These are phyloP conservation scores for Tremella fuciformis DNA, from an alignment of 768 basidiomycete genomes.

Conservation along the genomic window DNA sequence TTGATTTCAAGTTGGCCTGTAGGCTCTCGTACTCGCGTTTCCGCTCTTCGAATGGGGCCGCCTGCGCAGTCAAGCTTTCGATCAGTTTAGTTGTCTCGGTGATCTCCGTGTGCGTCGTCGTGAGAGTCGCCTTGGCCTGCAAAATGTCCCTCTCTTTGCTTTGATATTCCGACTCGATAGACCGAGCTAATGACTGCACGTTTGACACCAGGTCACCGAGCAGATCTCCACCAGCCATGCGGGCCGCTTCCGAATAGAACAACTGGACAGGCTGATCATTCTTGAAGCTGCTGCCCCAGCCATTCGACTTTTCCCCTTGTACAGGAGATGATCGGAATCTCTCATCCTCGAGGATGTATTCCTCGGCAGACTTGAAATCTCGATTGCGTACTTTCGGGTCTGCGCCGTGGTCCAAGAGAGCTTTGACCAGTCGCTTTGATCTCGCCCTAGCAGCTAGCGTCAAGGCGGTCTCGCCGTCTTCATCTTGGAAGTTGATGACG, in stretches of 20 bases:
- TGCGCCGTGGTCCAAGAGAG: slow-evolving; percentile 92
- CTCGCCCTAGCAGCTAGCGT: slow-evolving; percentile 95
- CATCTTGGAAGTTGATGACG: slow-evolving; percentile 98
- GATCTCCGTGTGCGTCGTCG: slow-evolving; percentile 85
- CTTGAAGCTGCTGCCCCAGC: too few relatives aligned
- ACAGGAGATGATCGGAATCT: slow-evolving; percentile 88
- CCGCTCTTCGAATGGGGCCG: slow-evolving; percentile 33
- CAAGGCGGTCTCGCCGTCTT: slow-evolving; percentile 95
- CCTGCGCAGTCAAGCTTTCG: slow-evolving; percentile 24
- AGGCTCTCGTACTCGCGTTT: slow-evolving; percentile 55
- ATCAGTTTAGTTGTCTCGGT: slow-evolving; percentile 63
- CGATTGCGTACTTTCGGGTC: slow-evolving; percentile 91
- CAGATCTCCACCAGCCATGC: slow-evolving; percentile 78
- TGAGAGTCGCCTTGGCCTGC: slow-evolving; percentile 81
- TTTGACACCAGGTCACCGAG: slow-evolving; percentile 80
- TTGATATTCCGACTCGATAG: slow-evolving; percentile 85
- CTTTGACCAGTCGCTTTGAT: slow-evolving; percentile 90
- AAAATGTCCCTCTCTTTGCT: slow-evolving; percentile 87
- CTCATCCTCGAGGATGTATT: slow-evolving; percentile 98
- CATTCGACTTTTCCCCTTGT: slow-evolving; percentile 51
- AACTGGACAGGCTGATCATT: slow-evolving; percentile 58
- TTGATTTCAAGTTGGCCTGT: slow-evolving; percentile 64
- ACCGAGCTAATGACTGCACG: slow-evolving; percentile 80
- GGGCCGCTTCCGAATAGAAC: slow-evolving; percentile 79
- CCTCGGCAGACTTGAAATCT: slow-evolving; percentile 95